Evolutionary conservation across 2,329 filamentous ascomycete species (phyloP), one percentile per base, ranked within the genome.

Genomic region (Aquanectria penicillioides): DNA sequence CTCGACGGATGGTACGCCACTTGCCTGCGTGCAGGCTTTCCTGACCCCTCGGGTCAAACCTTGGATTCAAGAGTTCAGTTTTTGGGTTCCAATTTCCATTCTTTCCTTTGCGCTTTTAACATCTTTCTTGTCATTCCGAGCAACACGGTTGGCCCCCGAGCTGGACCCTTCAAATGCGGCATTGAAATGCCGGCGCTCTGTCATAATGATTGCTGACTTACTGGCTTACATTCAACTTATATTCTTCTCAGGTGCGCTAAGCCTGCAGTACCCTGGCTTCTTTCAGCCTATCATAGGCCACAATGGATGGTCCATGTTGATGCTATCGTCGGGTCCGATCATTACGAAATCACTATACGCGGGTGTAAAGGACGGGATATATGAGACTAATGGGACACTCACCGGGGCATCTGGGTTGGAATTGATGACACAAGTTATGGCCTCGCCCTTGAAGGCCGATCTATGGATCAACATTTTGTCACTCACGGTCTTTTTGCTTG

Each of bases 141-240:
- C 52, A 64, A 2, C 55, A 59, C 4, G 55, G 22, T 8, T 9
- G 5, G 3, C 5, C 12, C 5, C 4, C 8, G 23, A 18, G 17
- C 40, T 13, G 17, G 15, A n/a, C 25, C 7, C 4, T 20, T 2
- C 9, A 8, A 11, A 12, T 11, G 12, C 38, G 4, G 47, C 53
- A 3, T 48, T 22, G 18, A n/a, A 25, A 4, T 36, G 37, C 4
- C 54, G 67, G 2, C 28, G 48, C 17, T 59, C 65, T 13, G 33
- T 69, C 2, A 64, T 59, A 5, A 57, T 63, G 18, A 65, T 73
- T 2, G 69, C 67, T 10, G 67, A 93, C 69, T 92, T 89, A 67
- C 77, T 93, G 31, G 87, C 91, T 67, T 92, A 93, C 71, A 84
- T 93, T 8, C 90, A 93, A 68, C 93, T 92, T 69, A 81, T 90